These are phyloP conservation scores for Mycena polygramma DNA, from an alignment of 768 basidiomycete species.

Conservation along the genomic window DNA sequence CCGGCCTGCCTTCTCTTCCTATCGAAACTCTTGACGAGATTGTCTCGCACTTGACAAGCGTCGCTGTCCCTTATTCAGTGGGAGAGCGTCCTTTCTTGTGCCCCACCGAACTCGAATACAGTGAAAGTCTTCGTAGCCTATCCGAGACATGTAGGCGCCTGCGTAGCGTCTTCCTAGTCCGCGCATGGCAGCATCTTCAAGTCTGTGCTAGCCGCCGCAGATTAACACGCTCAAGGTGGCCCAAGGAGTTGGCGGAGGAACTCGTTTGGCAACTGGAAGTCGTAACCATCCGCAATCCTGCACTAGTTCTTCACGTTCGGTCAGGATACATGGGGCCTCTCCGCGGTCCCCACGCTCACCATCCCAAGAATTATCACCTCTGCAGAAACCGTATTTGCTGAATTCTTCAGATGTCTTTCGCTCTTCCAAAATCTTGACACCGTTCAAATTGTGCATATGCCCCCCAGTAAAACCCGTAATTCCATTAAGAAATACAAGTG, in stretches of 20 bases:
- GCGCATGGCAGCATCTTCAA: conserved; percentile 40
- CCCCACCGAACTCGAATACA: too few species aligned
- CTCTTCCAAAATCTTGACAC: conserved; percentile 43
- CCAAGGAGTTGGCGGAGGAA: conserved; percentile 1
- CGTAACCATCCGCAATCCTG: conserved; percentile 42
- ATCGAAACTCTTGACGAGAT: too few species aligned
- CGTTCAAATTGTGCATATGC: conserved; percentile 30
- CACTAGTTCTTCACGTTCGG: conserved; percentile 40
- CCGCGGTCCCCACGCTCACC: neutral
- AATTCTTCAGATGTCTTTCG: conserved; percentile 42
- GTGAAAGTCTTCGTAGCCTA: too few species aligned
- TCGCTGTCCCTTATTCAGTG: too few species aligned
- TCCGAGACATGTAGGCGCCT: conserved; percentile 7
- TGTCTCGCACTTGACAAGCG: too few species aligned
- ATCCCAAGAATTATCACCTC: conserved; percentile 37
- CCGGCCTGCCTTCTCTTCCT: too few species aligned
- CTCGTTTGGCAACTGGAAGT: conserved; percentile 41
- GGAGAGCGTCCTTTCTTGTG: too few species aligned
- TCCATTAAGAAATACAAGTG: neutral
- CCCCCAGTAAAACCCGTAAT: neutral
- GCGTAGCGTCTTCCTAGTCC: conserved; percentile 37
- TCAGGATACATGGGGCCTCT: neutral
- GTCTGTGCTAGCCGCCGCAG: conserved; percentile 29
- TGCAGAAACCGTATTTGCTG: conserved; percentile 33
- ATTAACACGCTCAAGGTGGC: too few species aligned